A percentile compares a stretch with the other conserved stretches of the same genome.
These are phyloP conservation scores for Lotus japonicus DNA, from an alignment of 306 rosid species.

Conservation along the genomic window DNA sequence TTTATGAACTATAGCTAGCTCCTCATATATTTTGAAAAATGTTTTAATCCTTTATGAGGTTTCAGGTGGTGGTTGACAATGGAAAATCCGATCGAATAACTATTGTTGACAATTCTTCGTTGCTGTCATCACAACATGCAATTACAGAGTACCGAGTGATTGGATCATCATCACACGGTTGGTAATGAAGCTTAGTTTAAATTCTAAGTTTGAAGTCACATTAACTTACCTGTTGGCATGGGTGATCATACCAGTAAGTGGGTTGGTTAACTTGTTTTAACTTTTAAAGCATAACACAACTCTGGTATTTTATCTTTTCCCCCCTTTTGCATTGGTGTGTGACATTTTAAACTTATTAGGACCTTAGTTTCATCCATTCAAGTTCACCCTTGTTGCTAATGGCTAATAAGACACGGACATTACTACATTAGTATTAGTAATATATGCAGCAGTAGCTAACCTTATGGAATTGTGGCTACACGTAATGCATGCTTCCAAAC, in stretches of 20 bases:
- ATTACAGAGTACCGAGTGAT: conserved; percentile 70
- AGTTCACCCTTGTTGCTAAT: not conserved
- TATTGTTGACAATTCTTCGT: conserved; percentile 33
- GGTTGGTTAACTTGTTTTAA: not conserved
- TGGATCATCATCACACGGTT: conserved; percentile 61
- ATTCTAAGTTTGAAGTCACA: conserved; percentile 3
- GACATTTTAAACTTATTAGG: conserved; percentile 6
- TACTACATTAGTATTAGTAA: not conserved
- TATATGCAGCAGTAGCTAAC: not conserved
- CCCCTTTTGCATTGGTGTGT: not conserved
- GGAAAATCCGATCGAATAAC: conserved; percentile 82
- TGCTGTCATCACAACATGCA: conserved; percentile 62
- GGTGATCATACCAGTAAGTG: not conserved
- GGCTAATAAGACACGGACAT: not conserved
- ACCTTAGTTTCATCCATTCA: not conserved
- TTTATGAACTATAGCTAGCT: conserved; percentile 4
- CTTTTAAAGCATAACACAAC: not conserved
- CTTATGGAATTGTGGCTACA: not conserved
- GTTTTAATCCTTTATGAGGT: conserved; percentile 14
- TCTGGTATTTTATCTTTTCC: not conserved
- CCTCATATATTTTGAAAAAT: not conserved
- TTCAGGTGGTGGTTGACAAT: conserved; percentile 75
- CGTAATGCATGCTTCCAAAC: conserved; percentile 10
- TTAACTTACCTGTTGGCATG: not conserved
- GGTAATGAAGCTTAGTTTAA: conserved; percentile 26